Evolutionary conservation across 805 yeast species (phyloP).

Genomic region (Starmerella apis): DNA sequence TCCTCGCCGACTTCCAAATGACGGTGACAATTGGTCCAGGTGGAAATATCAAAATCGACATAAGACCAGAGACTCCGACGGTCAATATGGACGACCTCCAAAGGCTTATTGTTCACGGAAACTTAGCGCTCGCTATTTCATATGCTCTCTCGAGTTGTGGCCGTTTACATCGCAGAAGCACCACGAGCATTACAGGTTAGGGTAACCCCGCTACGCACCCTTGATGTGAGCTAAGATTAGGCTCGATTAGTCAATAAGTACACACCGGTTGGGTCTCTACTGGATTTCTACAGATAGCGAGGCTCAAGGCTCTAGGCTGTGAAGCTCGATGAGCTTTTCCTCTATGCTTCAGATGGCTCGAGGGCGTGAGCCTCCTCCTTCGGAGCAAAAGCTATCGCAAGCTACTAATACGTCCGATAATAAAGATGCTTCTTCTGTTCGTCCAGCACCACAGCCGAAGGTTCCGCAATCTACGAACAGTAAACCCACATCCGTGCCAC

Average conservation of each 20-base stretch:
- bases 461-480: background rate
- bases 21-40: background rate
- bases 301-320: too few species aligned
- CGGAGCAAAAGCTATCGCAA: background rate
- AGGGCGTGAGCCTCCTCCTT: constrained; percentile 14
- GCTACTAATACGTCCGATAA: background rate
- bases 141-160: constrained; percentile 20
- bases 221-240: too few species aligned
- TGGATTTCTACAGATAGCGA: too few species aligned
- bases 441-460: background rate
- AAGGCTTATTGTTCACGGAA: constrained; percentile 14
- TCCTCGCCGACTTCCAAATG: constrained; percentile 12
- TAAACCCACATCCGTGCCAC: background rate
- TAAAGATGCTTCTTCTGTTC: background rate
- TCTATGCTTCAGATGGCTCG: constrained; percentile 25
- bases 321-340: constrained; percentile 19
- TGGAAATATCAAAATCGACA: constrained; percentile 3
- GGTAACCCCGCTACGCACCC: background rate
- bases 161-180: constrained; percentile 18
- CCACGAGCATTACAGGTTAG: background rate
- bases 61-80: constrained; percentile 6
- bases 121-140: constrained; percentile 21
- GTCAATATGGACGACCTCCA: constrained; percentile 19
- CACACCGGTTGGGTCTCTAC: too few species aligned
- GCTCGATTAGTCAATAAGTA: too few species aligned